Evolutionary conservation across 768 basidiomycete species (phyloP), one percentile per base, ranked within the genome.

Genomic region (Lentinula detonsa): DNA sequence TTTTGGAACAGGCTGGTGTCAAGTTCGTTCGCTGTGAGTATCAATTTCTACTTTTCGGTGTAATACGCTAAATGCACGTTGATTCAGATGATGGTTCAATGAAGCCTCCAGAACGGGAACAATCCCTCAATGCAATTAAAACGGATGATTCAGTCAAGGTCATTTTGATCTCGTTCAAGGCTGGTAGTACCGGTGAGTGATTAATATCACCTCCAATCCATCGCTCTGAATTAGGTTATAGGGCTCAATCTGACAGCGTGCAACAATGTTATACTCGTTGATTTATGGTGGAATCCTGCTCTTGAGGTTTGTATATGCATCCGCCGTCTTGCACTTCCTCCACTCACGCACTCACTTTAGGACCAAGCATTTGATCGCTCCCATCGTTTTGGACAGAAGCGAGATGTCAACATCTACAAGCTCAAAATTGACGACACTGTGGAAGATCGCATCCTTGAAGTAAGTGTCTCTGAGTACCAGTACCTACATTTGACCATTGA

Each of bases 151-250:
- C 66, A 15, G 85, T 80, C 10, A 82, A 81, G 35, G 86, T 96
- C 46, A 97, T 98, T 63, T 75, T 99, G 64, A 95, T 98, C 64
- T 97, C 94, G 0, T 95, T 98, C 83, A 97, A 95, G 72, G 94
- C 95, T 33, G 95, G 95, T 4, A 91, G 91, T 68, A 93, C 91
- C 15, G 93, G 93, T 91, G 66, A 57, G 78, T 73, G 37, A 10
- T 33, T 31, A 43, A 52, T 34, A 23, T 58, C 61, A 58, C 28
- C 59, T 23, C 18, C 1, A 50, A 46, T 53, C 7, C 40, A 43
- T 39, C 53, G 52, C 42, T 40, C 60, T 39, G 28, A 37, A n/a
- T 59, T 16, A 9, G 31, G 45, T 48, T 61, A 21, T 64, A 86
- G 93, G 94, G 49, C 82, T 98, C 49, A 97, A 98, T 70, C 70